A percentile compares a stretch with the other conserved stretches of the same genome.
Conservation (phyloP, 257 asterid species). For the Rhazya stricta region DNA sequence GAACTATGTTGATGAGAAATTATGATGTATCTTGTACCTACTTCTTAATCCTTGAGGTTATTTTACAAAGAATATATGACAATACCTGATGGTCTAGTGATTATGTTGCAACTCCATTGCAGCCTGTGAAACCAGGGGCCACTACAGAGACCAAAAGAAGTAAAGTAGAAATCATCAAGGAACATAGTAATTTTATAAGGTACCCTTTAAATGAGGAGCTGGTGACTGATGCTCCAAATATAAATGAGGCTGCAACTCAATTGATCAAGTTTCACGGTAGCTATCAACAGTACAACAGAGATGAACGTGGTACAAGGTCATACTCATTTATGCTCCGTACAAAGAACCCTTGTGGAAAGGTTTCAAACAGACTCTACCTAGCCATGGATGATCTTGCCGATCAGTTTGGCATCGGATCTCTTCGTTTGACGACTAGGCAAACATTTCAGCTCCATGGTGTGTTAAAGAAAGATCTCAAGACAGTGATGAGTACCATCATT, state of each 20-base stretch:
- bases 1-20: neutral
- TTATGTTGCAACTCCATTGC: constrained; percentile 19
- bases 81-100: neutral
- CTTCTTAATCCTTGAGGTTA: neutral
- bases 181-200: constrained; percentile 85
- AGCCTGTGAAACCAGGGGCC: constrained; percentile 75
- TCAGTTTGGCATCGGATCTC: constrained; percentile 86
- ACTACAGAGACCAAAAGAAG: constrained; percentile 71
- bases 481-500: constrained; percentile 89
- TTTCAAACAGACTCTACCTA: constrained; percentile 74
- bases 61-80: neutral
- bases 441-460: constrained; percentile 98
- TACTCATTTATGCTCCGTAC: constrained; percentile 96
- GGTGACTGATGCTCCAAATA: constrained; percentile 64
- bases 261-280: constrained; percentile 98
- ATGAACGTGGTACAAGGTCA: constrained; percentile 75
- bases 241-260: constrained; percentile 85
- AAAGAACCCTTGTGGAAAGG: constrained; percentile 95
- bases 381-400: constrained; percentile 97
- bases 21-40: neutral
- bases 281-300: constrained; percentile 90
- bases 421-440: constrained; percentile 94
- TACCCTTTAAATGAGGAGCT: constrained; percentile 93
- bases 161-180: constrained; percentile 88
- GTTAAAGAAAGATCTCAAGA: constrained; percentile 79